Evolutionary conservation across 352 stramenopile species (phyloP).

Genomic region (Phytopythium montanum): DNA sequence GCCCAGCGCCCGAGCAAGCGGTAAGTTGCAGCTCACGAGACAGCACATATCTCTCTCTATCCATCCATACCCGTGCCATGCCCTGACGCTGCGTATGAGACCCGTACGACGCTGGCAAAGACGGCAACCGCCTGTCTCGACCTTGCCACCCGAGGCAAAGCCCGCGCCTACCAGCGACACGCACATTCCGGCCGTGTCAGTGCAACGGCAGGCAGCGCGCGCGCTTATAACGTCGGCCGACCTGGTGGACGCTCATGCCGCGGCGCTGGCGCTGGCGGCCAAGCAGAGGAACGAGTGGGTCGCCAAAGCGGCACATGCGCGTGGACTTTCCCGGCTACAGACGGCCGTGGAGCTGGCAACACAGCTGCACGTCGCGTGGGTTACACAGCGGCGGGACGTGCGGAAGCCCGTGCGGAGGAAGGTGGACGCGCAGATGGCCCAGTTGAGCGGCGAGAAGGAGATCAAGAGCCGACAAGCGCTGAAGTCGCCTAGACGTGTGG

Average conservation of each 20-base stretch:
- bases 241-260: neutral
- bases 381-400: neutral
- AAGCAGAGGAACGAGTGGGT: neutral
- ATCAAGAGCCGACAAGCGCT: neutral
- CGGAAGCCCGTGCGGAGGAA: neutral
- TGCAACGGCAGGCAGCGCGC: conserved; percentile 7
- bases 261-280: neutral
- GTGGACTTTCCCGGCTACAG: neutral
- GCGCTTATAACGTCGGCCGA: neutral
- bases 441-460: neutral
- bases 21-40: neutral
- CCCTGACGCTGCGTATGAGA: neutral
- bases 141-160: neutral
- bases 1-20: neutral
- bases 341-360: conserved; percentile 4
- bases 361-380: conserved; percentile 5
- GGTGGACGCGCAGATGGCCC: neutral
- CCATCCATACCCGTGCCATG: neutral
- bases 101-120: neutral
- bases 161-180: neutral
- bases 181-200: neutral
- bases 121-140: neutral
- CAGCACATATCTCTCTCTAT: neutral
- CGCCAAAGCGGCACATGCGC: neutral
- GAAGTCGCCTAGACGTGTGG: neutral